phyloP scores from a whole-genome alignment of 345 rosid genomes.

The Lepidium didymum region DNA sequence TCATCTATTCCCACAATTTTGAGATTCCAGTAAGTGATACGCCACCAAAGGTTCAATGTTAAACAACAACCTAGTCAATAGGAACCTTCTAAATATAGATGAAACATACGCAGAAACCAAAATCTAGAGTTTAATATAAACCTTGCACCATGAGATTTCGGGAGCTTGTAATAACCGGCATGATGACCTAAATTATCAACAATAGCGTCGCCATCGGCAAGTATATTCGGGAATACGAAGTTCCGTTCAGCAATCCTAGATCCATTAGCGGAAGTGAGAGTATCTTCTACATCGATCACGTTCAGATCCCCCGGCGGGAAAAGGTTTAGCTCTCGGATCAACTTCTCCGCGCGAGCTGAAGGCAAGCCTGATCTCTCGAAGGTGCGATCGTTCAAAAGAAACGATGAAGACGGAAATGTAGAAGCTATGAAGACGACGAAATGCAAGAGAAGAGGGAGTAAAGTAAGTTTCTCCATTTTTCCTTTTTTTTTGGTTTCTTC shows the following conservation, averaged over 20 bases:
- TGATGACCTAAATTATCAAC: conserved; percentile 81
- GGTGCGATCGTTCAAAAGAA: conserved; percentile 26
- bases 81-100: neutral
- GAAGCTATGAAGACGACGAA: conserved; percentile 21
- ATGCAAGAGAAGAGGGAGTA: conserved; percentile 18
- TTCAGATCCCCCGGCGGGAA: conserved; percentile 68
- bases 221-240: conserved; percentile 57
- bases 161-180: conserved; percentile 89
- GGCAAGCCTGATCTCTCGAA: conserved; percentile 49
- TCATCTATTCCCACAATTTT: neutral
- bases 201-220: conserved; percentile 28
- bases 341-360: conserved; percentile 56
- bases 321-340: conserved; percentile 80
- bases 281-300: conserved; percentile 30
- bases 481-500: neutral
- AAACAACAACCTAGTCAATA: neutral
- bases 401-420: conserved; percentile 21
- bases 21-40: neutral
- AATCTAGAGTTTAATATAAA: conserved; percentile 11
- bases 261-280: conserved; percentile 9
- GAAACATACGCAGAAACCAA: neutral
- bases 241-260: conserved; percentile 56
- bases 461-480: conserved; percentile 36
- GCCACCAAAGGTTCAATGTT: neutral
- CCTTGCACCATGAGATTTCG: conserved; percentile 75